Base-by-base conservation (phyloP, 306 rosid species). In the Sesbania bispinosa region DNA sequence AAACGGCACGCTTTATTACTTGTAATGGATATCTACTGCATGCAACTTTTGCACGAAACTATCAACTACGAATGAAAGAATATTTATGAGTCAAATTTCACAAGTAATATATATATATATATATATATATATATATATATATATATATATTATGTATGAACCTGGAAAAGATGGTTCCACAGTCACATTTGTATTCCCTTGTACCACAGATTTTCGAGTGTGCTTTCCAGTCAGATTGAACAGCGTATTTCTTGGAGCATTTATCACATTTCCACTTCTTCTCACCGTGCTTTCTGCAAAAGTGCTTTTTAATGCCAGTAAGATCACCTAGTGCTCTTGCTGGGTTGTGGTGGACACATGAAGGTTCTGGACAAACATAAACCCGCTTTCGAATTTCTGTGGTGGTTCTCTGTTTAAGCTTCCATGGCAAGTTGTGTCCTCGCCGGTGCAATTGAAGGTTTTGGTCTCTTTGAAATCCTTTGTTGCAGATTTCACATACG, bases 161-260 rank as follows among this genome's bases (percentile, higher is more conserved):
- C 98, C 98, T 89, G 87, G 98, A 88, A 85, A 92, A 92, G 79
- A 92, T 64, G 62, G 98, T 89, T 80, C 98, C 98, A 73, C 98
- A 92, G 71, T 92, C 95, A 75, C 98, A 92, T 55, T 89, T 92
- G 89, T 89, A 92, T 71, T 92, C 96, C 54, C 79, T 83, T 1
- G 92, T 89, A 8, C 98, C 98, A 53, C 98, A 92, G 4, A 84
- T 89, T 83, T 89, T 92, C 0, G 81, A 75, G 75, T 92, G 98
- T 29, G 96, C 96, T 79, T 86, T 92, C 95, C 96, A 92, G 51
- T 92, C 98, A 33, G 98, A 92, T 20, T 92, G 96, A 18, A 92
- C 98, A 0, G 98, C 98, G 42, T 92, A 92, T 26, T 87, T 92
- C 82, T 92, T 92, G 3, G 94, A 89, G 82, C 98, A 92, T 67